Evolutionary conservation across 2,329 filamentous ascomycete genomes (phyloP).

Genomic region (Acrodontium crateriforme): DNA sequence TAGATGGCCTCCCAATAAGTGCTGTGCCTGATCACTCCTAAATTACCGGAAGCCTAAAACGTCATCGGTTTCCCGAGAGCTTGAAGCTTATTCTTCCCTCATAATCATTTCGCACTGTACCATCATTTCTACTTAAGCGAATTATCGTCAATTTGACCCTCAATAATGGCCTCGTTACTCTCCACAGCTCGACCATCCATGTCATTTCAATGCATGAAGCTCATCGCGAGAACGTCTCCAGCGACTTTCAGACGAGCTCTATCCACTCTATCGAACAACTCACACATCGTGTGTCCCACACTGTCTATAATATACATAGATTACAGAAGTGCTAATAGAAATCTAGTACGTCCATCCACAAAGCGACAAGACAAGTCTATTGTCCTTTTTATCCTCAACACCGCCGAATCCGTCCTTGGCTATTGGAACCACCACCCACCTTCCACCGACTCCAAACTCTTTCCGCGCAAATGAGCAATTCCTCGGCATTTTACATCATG

Average conservation of each 20-base stretch:
- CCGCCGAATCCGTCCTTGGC: constrained; percentile 41
- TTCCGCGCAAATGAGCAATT: constrained; percentile 44
- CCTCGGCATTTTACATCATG: constrained; percentile 41
- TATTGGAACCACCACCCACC: constrained; percentile 39
- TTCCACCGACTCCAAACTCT: constrained; percentile 43
- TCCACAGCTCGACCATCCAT: constrained; percentile 6
- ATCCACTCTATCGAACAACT: constrained; percentile 31
- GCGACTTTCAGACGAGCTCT: constrained; percentile 13
- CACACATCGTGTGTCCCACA: constrained; percentile 26
- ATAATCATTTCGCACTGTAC: too few species aligned
- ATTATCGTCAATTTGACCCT: too few species aligned
- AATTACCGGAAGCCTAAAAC: too few species aligned
- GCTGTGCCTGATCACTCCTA: too few species aligned
- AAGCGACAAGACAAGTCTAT: constrained; percentile 32
- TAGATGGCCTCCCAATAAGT: too few species aligned
- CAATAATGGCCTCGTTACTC: constrained; percentile 6
- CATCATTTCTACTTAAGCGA: too few species aligned
- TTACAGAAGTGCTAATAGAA: constrained; percentile 1
- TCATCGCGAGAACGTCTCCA: constrained; percentile 12
- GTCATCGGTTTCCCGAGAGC: too few species aligned
- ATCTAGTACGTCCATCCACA: constrained; percentile 33
- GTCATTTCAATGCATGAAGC: constrained; percentile 9
- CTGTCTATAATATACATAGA: constrained; percentile 17
- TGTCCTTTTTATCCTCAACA: constrained; percentile 42
- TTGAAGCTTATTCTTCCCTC: too few species aligned